Evolutionary conservation across 176 grass and related monocot species (phyloP), one percentile per base, ranked within the genome.

Genomic region (Echinochloa phyllopogon): DNA sequence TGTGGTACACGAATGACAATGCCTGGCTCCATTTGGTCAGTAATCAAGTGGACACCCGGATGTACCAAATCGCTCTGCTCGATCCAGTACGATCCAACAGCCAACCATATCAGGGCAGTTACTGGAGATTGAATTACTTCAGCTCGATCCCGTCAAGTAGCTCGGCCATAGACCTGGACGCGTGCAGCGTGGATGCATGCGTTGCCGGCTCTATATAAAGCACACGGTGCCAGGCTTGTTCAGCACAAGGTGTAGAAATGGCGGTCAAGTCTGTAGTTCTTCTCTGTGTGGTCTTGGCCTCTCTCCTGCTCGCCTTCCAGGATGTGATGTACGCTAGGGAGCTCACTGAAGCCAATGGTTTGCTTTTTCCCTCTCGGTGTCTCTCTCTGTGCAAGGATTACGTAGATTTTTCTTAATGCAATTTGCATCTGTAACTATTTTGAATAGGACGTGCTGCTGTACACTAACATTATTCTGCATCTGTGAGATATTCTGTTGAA

Each of bases 321-420:
- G 55, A 83, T 3, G 65, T 20, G 10, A 74, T 23, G 1, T 60
- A 2, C 20, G 81, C 81, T 53, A 84, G 81, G 62, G 81, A 84
- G 75, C 74, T 88, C 47, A 84, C 66, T 16, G 74, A 79, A 72
- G 47, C 65, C 49, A 88, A 84, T 36, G 87, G 81, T 79, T 59
- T 37, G 14, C 47, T 23, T 3, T 29, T 2, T 49, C 56, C 45
- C 53, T 49, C 16, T 20, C 44, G 2, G 29, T 33, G 29, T 75
- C 25, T 73, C 70, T 6, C 25, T 50, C 41, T 45, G 55, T n/a
- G 55, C 42, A 48, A 27, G 69, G 14, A 47, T 72, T 72, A 9
- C 3, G 2, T 17, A 72, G 24, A 64, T 33, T 4, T 0, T 27
- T 48, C 16, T 48, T 49, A 29, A 49, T 4, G 13, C 6, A 29